Evolutionary conservation across 305 asterid species (phyloP), one percentile per base, ranked within the genome.

Genomic region (Plantago rigida): DNA sequence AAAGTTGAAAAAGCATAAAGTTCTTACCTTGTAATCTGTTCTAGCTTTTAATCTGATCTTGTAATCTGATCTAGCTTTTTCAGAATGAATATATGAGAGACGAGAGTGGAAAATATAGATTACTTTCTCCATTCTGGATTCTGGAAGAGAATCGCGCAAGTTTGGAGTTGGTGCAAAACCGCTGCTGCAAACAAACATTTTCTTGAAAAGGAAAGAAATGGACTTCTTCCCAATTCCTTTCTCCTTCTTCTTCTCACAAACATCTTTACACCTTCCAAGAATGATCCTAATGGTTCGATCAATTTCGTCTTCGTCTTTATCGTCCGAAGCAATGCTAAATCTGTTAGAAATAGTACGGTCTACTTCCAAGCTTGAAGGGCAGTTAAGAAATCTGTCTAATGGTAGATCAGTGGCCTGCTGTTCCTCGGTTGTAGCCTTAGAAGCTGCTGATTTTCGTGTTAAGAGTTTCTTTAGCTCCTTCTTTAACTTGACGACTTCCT

Each of bases 121-220:
- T 79, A 88, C 96, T 95, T 88, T 88, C 70, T 86, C 96, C 96
- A 84, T 89, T 78, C 94, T 81, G 44, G 97, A 81, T 81, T 89
- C 97, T 41, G 80, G 94, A 63, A 87, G 52, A 10, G 97, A 68
- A 46, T 89, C 95, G n/a, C 86, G 70, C 59, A 85, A 66, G 45
- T 72, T 79, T 19, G 95, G 86, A 72, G 84, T 47, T 4, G 94
- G 93, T 1, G 52, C 76, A 51, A 85, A 84, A 19, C 95, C 90
- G 55, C 79, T 58, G 5, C 78, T 66, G 76, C 95, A 89, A 59
- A 71, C 85, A 55, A 90, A 90, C 75, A 90, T 77, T 73, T 85
- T 87, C 83, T 87, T 90, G 75, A 87, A 75, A 26, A 90, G 87
- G 59, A 87, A 90, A 46, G 94, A 68, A 31, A 87, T 46, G 0